Evolutionary conservation across 1,284 basidiomycete genomes (phyloP), one percentile per base, ranked within the genome.

Genomic region (Peniophora sp.): DNA sequence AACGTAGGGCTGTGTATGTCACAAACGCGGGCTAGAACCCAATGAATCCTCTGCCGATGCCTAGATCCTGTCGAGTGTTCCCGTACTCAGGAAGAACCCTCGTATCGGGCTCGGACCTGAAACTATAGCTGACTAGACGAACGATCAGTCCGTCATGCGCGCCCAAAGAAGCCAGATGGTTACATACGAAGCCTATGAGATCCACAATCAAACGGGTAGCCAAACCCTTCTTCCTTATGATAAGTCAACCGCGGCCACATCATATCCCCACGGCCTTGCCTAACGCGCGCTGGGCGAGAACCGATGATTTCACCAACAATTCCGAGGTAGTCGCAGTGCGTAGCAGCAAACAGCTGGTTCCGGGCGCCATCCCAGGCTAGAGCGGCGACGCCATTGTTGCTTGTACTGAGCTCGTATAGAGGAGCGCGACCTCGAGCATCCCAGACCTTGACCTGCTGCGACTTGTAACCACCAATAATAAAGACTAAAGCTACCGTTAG

Each of bases 381-480:
- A 12, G 16, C 14, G 0, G 11, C 8, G 47, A 52, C 51, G 2
- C 14, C 14, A 19, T 48, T 52, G 47, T 52, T 52, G 14, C 51
- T 47, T 23, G 51, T 52, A 8, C 27, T 20, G 47, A 52, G 45
- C 17, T 49, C 51, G 38, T 52, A 52, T 17, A 52, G 25, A 32
- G 41, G 32, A 6, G 12, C 17, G 11, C 45, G 25, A 8, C 25
- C 35, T 9, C 46, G 27, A 8, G 43, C 36, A 38, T 52, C 51
- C 47, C 47, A 48, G 8, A 52, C 17, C 45, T 48, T 52, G 47
- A 52, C 38, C 25, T 46, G 43, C 45, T 51, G 23, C 14, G 50
- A 23, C 17, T 48, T 51, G 12, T 16, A 27, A 14, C 50, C 22
- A 23, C 50, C 50, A 24, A 20, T 34, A 24, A 51, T 46, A n/a